Percentiles rank a stretch among this genome's conserved stretches.
phyloP scores from a whole-genome alignment of 805 yeast species.

The Gaillardinia entomophila region DNA sequence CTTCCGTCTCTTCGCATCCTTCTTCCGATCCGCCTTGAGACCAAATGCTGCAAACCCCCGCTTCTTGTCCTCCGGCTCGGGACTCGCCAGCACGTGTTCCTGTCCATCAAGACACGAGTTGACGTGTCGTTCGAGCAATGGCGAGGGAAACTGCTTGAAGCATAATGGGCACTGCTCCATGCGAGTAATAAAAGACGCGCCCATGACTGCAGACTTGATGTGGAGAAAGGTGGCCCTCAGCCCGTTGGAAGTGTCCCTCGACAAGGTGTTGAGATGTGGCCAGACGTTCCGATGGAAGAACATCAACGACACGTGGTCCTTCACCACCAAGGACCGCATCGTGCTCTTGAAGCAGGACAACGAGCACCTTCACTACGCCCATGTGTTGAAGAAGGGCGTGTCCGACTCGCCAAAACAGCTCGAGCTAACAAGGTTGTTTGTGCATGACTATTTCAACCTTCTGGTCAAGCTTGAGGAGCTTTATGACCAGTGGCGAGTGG shows the following conservation, averaged over 20 bases:
- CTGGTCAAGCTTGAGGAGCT: constrained; percentile 47
- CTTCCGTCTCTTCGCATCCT: constrained; percentile 3
- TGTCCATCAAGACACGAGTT: constrained; percentile 11
- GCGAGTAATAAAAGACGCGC: background rate
- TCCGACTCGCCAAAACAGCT: constrained; percentile 4
- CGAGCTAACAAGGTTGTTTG: constrained; percentile 34
- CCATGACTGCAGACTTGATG: constrained; percentile 9
- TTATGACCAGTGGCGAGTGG: constrained; percentile 55
- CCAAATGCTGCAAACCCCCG: constrained; percentile 13
- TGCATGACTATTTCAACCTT: constrained; percentile 68
- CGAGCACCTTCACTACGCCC: constrained; percentile 45
- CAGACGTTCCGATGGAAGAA: constrained; percentile 82
- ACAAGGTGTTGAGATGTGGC: constrained; percentile 73
- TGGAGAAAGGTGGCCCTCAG: constrained; percentile 10
- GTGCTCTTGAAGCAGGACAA: constrained; percentile 61
- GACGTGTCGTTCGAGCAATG: constrained; percentile 13
- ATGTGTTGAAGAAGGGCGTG: constrained; percentile 17
- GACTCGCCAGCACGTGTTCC: background rate
- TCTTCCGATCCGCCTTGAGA: too few species aligned
- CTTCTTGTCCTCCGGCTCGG: constrained; percentile 1
- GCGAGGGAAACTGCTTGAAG: constrained; percentile 7
- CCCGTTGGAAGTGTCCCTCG: constrained; percentile 47
- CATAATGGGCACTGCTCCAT: constrained; percentile 12
- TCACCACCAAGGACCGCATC: constrained; percentile 54
- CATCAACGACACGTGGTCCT: constrained; percentile 59